Base-by-base conservation (phyloP, 2,329 filamentous ascomycete genomes). In the Fusarium burgessii region DNA sequence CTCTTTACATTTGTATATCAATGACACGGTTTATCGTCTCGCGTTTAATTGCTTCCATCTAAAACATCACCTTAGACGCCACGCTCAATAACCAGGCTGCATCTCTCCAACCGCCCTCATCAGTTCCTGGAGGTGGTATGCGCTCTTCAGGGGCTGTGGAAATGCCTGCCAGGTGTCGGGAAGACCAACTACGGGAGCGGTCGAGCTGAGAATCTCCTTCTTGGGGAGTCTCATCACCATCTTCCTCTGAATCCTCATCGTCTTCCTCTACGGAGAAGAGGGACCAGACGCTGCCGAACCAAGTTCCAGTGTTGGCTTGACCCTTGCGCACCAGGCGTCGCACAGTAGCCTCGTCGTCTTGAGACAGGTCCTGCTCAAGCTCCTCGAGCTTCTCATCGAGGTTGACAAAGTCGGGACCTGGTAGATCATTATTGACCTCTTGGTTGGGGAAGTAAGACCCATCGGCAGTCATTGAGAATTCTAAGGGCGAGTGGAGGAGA, bases 11-110 rank as follows among this genome's bases (percentile, higher is more conserved):
- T 36, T 51, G 42, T 58, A 55, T 41, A 46, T 58, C 33, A 42
- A 43, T 40, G 36, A n/a, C 40, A 67, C 51, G 56, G 45, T 61
- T 35, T 50, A 57, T 50, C 33, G 45, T 59, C 57, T 62, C 32
- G 32, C 23, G 25, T 41, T 29, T 20, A 41, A 18, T 18, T 20
- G 14, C 38, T 54, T 57, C 40, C 27, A 20, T 67, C 82, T 79
- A 90, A 68, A 90, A 83, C 72, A 90, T 81, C 46, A 90, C 87
- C 75, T 89, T 90, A 29, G 86, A 86, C 14, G 89, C 90, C 68
- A 92, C 89, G 69, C 86, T 90, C 59, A 92, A 79, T 49, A 92
- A 79, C 90, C 90, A 92, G 18, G 89, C 89, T 29, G 89, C 90
- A 78, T 92, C 90, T 62, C 88, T 85, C 90, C 90, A 92, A 12